Evolutionary conservation across 352 stramenopile genomes (phyloP).

Genomic region (Blastocystis sp.): DNA sequence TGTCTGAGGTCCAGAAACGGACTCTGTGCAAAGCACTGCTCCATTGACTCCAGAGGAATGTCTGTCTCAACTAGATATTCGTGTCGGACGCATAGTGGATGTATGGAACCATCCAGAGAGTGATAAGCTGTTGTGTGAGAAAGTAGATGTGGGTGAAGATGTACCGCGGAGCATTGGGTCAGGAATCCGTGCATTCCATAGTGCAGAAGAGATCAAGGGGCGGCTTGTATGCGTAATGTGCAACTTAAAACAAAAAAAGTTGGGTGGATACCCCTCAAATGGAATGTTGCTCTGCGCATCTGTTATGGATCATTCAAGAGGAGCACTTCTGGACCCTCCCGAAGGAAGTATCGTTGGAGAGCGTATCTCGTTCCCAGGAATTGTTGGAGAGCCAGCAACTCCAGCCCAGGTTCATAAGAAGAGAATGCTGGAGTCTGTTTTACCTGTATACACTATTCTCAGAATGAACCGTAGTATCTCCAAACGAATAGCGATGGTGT

Average conservation of each 20-base stretch:
- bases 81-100: conserved; percentile 80
- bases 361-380: conserved; percentile 58
- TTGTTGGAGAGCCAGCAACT: conserved; percentile 12
- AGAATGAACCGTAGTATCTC: not conserved
- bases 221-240: conserved; percentile 77
- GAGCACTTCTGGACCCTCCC: conserved; percentile 76
- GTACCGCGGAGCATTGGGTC: conserved; percentile 73
- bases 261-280: conserved; percentile 80
- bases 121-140: conserved; percentile 83
- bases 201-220: conserved; percentile 63
- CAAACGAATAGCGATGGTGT: not conserved
- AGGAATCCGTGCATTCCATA: conserved; percentile 63
- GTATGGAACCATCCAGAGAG: conserved; percentile 81
- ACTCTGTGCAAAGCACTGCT: not conserved
- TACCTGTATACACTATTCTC: not conserved
- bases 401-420: conserved; percentile 58
- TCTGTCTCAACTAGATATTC: conserved; percentile 82
- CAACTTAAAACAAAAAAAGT: conserved; percentile 81
- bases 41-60: conserved; percentile 25
- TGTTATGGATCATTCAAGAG: conserved; percentile 65
- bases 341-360: conserved; percentile 68
- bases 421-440: conserved; percentile 35
- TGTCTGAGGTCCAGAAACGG: not conserved
- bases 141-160: conserved; percentile 82
- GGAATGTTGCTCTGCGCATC: conserved; percentile 82